A percentile compares a stretch with the other conserved stretches of the same genome.
phyloP scores from a whole-genome alignment of 2,329 filamentous ascomycete species.

The Fonsecaea erecta region DNA sequence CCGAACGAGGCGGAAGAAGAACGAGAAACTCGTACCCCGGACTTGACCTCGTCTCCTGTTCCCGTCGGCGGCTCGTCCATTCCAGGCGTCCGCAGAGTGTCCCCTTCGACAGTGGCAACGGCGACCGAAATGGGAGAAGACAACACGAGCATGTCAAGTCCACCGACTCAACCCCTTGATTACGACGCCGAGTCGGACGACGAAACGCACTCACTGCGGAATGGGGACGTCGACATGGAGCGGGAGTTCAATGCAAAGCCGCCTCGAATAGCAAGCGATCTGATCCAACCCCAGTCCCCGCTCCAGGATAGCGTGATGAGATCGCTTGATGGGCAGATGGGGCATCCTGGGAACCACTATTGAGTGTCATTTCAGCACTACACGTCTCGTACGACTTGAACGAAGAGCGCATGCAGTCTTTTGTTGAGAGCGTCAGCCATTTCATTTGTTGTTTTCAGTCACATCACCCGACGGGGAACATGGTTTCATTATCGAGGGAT shows the following conservation, averaged over 20 bases:
- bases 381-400: slow-evolving; percentile 1
- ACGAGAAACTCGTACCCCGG: neutral
- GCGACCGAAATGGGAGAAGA: slow-evolving; percentile 24
- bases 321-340: slow-evolving; percentile 23
- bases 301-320: slow-evolving; percentile 24
- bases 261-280: slow-evolving; percentile 34
- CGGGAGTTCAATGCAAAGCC: slow-evolving; percentile 22
- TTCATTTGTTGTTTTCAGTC: slow-evolving; percentile 9
- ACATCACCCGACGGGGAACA: neutral
- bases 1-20: slow-evolving; percentile 18
- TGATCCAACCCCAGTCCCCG: slow-evolving; percentile 33
- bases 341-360: neutral
- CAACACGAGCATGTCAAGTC: slow-evolving; percentile 27
- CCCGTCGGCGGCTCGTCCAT: slow-evolving; percentile 12
- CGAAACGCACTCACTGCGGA: neutral
- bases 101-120: slow-evolving; percentile 30
- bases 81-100: slow-evolving; percentile 29
- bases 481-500: neutral
- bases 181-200: slow-evolving; percentile 13
- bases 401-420: neutral
- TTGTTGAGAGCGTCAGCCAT: slow-evolving; percentile 1
- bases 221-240: neutral
- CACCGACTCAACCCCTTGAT: slow-evolving; percentile 13
- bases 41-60: slow-evolving; percentile 2
- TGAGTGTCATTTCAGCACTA: slow-evolving; percentile 1